Evolutionary conservation across 441 rosid species (phyloP).

Genomic region (Jatropha multifida): DNA sequence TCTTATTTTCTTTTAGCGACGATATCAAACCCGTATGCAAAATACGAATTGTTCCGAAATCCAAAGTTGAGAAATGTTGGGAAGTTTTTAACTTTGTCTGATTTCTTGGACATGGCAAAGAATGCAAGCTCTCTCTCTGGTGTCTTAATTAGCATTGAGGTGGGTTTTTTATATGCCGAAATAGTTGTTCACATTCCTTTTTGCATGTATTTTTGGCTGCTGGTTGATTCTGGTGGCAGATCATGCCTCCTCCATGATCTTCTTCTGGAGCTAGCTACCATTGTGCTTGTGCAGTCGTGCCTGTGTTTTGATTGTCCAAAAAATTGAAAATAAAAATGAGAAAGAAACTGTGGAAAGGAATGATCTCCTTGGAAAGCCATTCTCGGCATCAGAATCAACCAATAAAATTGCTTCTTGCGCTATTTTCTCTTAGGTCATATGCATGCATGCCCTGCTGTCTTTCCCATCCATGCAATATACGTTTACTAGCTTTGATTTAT

Average conservation of each 20-base stretch:
- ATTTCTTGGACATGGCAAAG: constrained; percentile 60
- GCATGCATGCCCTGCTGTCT: background rate
- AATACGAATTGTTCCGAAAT: constrained; percentile 37
- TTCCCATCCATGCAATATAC: background rate
- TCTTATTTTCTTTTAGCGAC: constrained; percentile 42
- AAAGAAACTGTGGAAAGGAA: background rate
- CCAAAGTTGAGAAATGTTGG: constrained; percentile 51
- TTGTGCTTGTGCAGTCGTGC: background rate
- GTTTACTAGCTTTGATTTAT: background rate
- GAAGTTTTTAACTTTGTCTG: constrained; percentile 47
- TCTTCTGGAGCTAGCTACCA: background rate
- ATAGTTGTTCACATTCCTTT: constrained; percentile 8
- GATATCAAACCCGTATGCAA: constrained; percentile 46
- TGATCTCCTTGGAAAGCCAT: background rate
- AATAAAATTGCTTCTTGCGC: background rate
- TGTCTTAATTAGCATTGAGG: constrained; percentile 69
- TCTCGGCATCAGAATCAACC: background rate
- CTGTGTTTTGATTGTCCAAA: background rate
- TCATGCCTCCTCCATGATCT: background rate
- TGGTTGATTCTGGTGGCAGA: background rate
- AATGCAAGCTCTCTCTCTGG: constrained; percentile 49
- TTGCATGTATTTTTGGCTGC: background rate
- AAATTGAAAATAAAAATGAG: background rate
- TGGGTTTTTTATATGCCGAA: constrained; percentile 25
- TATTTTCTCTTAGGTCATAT: too few relatives aligned